phyloP scores from a whole-genome alignment of 2,329 filamentous ascomycete genomes.

The Colletotrichum echinochloae region DNA sequence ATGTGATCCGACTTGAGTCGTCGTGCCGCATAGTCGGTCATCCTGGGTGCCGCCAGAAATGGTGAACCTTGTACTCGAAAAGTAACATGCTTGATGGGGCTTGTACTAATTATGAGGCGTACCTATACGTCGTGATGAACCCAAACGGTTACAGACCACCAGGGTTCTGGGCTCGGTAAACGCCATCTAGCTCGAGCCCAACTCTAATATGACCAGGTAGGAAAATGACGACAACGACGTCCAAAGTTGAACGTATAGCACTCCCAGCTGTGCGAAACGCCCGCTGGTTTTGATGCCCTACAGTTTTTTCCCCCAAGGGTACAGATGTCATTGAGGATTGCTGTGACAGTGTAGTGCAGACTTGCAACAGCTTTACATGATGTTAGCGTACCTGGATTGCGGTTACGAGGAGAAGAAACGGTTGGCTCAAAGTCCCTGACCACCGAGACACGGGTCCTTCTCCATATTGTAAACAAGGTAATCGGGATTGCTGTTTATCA shows the following conservation, averaged over 20 bases:
- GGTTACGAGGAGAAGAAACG: background rate
- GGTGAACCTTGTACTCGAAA: background rate
- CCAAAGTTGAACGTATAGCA: too few species aligned
- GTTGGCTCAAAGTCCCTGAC: background rate
- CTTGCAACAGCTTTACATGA: background rate
- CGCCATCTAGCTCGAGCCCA: background rate
- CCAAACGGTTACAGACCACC: background rate
- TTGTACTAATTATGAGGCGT: background rate
- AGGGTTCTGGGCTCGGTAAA: background rate
- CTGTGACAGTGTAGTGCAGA: background rate
- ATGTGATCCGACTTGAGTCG: background rate
- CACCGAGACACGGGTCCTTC: background rate
- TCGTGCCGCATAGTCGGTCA: background rate
- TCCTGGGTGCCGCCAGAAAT: background rate
- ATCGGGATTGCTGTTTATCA: background rate
- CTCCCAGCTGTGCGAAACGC: background rate
- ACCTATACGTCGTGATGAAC: background rate
- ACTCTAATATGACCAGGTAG: background rate
- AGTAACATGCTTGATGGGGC: background rate
- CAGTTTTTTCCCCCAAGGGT: too few species aligned
- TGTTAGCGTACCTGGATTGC: too few species aligned
- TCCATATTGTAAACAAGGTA: background rate
- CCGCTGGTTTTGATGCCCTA: background rate
- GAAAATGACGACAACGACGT: background rate
- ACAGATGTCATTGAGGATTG: background rate